Evolutionary conservation across 352 stramenopile genomes (phyloP).

Genomic region (Pythium dissimile): DNA sequence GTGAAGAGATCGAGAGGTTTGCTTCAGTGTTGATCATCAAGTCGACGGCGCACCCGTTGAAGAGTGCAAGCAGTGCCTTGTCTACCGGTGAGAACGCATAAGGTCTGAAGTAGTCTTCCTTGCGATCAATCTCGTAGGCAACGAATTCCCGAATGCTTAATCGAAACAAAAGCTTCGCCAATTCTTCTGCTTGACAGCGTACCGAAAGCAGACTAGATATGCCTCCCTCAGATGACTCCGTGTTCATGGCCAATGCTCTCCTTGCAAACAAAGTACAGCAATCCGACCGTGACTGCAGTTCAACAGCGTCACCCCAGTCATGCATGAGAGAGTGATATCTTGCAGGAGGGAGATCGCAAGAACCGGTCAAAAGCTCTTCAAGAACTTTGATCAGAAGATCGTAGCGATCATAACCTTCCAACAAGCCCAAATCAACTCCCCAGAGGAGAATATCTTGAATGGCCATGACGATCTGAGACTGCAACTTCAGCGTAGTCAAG

Average conservation of each 20-base stretch:
- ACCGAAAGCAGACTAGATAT: constrained; percentile 2
- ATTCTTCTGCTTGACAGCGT: constrained; percentile 5
- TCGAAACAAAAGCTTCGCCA: constrained; percentile 6
- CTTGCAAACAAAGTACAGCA: constrained; percentile 7
- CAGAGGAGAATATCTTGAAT: constrained; percentile 20
- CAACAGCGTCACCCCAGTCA: background rate
- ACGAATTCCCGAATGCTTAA: constrained; percentile 5
- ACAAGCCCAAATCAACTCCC: constrained; percentile 18
- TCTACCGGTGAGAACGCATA: constrained; percentile 11
- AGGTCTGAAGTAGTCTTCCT: background rate
- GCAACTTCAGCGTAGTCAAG: background rate
- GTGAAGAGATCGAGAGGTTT: background rate
- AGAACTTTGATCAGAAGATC: constrained; percentile 8
- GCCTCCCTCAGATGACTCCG: constrained; percentile 7
- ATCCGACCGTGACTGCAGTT: background rate
- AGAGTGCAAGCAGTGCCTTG: constrained; percentile 12
- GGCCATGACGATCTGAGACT: background rate
- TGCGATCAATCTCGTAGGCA: background rate
- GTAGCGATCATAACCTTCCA: constrained; percentile 5
- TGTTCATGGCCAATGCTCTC: constrained; percentile 6
- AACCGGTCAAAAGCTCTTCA: background rate
- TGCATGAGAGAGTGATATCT: constrained; percentile 15
- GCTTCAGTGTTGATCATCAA: constrained; percentile 2
- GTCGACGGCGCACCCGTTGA: constrained; percentile 21
- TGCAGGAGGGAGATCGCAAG: background rate